Evolutionary conservation across 2,329 filamentous ascomycete genomes (phyloP), one percentile per base, ranked within the genome.

Genomic region (Colletotrichum sidae): DNA sequence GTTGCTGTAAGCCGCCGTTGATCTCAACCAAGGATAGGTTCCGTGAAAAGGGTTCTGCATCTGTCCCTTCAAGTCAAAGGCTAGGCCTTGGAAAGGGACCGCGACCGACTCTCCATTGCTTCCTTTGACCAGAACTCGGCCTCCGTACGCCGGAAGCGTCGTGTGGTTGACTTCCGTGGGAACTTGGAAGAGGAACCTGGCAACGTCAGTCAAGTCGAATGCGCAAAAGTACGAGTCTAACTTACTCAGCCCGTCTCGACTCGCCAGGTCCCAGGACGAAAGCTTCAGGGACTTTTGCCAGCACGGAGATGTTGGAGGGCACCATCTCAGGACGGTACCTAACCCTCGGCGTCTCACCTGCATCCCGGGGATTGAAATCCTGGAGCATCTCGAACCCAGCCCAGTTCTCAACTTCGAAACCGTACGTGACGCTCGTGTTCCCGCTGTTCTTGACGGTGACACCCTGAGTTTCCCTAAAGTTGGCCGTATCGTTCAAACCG

Each of bases 401-500:
- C 49, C 60, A 55, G n/a, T 33, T 51, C 51, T 68, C 65, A 6
- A 66, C 53, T 46, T 57, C 60, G 42, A 68, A 68, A 4, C 8
- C 33, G 34, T 65, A 68, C 46, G 11, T 55, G 8, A 67, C 39
- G 9, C 8, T 50, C 17, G 39, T 11, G 10, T 46, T 50, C 1
- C 63, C 67, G 2, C 25, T 13, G 8, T 68, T 68, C 2, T 47
- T 9, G 10, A 68, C 37, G 12, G 15, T 11, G 0, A 64, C 38
- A 1, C 13, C 39, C 53, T 72, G 71, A 5, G 52, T 56, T 25
- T 13, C 46, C 8, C 51, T 69, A 55, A 81, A 76, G 68, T 81
- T 69, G n/a, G 72, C 70, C 34, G 79, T 81, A 62, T 82, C 80
- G 61, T 82, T 82, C 68, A 81, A 76, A 13, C 73, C 73, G 42